Evolutionary conservation across 164 flowering plant species (phyloP), one percentile per base, ranked within the genome.

Genomic region (Piper longum): DNA sequence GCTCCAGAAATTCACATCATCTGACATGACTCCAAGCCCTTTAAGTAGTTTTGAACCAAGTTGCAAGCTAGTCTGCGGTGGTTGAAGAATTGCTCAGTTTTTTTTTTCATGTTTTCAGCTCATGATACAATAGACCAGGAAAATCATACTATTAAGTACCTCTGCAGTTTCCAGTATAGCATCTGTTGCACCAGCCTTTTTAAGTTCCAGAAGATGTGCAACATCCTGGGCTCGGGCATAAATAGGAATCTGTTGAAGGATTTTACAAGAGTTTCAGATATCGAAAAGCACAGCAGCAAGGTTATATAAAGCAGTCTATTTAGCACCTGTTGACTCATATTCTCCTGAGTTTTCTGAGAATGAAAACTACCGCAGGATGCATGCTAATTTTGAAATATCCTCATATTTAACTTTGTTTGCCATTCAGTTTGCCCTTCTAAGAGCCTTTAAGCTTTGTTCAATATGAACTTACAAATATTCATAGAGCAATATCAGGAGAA

Each of bases 101-200:
- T 14, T 3, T 48, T 14, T 48, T 48, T 48, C 52, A 48, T 48
- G 14, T 48, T 14, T 48, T 48, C 3, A 9, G 52, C 8, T 1
- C 3, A 48, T 48, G 3, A 48, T 48, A 48, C 14, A 14, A 9
- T 2, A 48, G 52, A 48, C 3, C 14, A 14, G 48, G 57, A 18
- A 43, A 42, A 61, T n/a, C 54, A 57, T 41, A 56, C 64, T 60
- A 36, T 17, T 16, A 56, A 5, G 14, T 76, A 91, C 98, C 92
- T 93, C 96, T 1, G 97, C 79, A 68, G 74, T 82, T 75, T 93
- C 99, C 65, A 90, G 82, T 71, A 93, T 87, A 60, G 91, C 96
- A 77, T 88, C 97, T 18, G 99, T 90, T 55, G 92, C 97, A 59
- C 99, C 99, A n/a, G 83, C 84, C 80, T 83, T 83, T 80, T 93